Conservation (phyloP, 1,284 basidiomycete genomes). For the Malassezia japonica region DNA sequence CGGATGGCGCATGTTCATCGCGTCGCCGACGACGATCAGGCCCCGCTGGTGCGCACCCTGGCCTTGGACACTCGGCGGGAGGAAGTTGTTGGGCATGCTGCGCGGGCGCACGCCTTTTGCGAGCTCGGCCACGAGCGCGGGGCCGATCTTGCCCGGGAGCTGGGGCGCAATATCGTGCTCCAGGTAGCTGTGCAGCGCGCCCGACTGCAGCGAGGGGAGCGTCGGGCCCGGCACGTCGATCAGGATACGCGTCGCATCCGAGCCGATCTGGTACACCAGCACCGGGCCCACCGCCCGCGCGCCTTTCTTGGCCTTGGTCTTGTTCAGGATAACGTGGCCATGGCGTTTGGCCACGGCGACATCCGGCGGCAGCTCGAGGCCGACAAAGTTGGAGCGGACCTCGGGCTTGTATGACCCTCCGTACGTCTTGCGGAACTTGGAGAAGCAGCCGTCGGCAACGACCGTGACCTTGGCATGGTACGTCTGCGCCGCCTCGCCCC, state of each 20-base stretch:
- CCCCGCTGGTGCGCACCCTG: slow-evolving; percentile 56
- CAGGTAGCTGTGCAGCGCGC: slow-evolving; percentile 49
- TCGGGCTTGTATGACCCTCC: slow-evolving; percentile 52
- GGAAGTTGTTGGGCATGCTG: slow-evolving; percentile 91
- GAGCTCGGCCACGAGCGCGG: slow-evolving; percentile 29
- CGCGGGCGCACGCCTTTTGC: slow-evolving; percentile 50
- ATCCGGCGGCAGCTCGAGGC: slow-evolving; percentile 63
- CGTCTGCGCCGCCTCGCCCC: slow-evolving; percentile 21
- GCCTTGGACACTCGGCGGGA: slow-evolving; percentile 76
- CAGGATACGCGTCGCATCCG: slow-evolving; percentile 73
- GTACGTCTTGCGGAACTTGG: slow-evolving; percentile 60
- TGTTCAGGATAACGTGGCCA: slow-evolving; percentile 71
- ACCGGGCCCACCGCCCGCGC: slow-evolving; percentile 58
- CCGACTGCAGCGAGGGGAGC: slow-evolving; percentile 63
- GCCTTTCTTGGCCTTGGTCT: background rate
- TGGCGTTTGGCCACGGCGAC: slow-evolving; percentile 52
- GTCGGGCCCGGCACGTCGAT: slow-evolving; percentile 74
- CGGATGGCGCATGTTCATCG: slow-evolving; percentile 99
- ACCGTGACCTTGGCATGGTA: slow-evolving; percentile 68
- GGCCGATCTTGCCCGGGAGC: slow-evolving; percentile 35
- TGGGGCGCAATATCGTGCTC: slow-evolving; percentile 34
- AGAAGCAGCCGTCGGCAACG: slow-evolving; percentile 89
- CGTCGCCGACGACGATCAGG: slow-evolving; percentile 79
- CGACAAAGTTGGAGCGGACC: slow-evolving; percentile 70
- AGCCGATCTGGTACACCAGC: slow-evolving; percentile 75